Base-by-base conservation (phyloP, 371 early-diverging fungal species). In the Sporodiniella umbellata region DNA sequence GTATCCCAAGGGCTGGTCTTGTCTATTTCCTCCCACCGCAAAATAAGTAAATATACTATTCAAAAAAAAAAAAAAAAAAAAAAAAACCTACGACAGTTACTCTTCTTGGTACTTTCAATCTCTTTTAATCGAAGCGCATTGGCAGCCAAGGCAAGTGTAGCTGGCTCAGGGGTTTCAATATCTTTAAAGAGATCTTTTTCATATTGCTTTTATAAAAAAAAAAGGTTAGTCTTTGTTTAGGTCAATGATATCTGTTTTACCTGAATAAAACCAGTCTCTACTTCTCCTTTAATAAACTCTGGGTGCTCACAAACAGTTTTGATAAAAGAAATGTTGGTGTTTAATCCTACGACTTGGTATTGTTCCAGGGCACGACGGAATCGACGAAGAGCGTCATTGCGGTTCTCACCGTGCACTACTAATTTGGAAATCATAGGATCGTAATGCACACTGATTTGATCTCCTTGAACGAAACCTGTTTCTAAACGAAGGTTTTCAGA, bases 341-440 rank as follows among this genome's bases (percentile, higher is more conserved):
- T 84, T 44, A 89, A 74, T 1, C 98, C 98, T 10, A 89, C 94
- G 28, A 95, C 79, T 59, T 91, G 87, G 46, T 90, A 92, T 53
- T 93, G 84, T 25, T 81, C 85, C 50, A 98, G 67, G 1, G 93
- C 89, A 56, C 83, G 85, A 39, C 88, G 70, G 64, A 96, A 75
- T 15, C 83, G 80, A 12, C 91, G 80, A 47, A 96, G 72, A 0
- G 96, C 95, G 35, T 86, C 90, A 17, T 80, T 78, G 48, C 99
- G 87, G 70, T 93, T 86, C 30, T 80, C 68, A 22, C 94, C 95
- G 25, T 80, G 82, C 21, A 94, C 94, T 42, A 97, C 89, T 37
- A 98, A 74, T 67, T 99, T 98, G 42, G 96, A 90, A 39, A 98
- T 97, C 95, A 98, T 98, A 44, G 98, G 98, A 47, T 92, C 99